phyloP scores from a whole-genome alignment of 371 early-diverging fungal species.

The Catenaria anguillulae region DNA sequence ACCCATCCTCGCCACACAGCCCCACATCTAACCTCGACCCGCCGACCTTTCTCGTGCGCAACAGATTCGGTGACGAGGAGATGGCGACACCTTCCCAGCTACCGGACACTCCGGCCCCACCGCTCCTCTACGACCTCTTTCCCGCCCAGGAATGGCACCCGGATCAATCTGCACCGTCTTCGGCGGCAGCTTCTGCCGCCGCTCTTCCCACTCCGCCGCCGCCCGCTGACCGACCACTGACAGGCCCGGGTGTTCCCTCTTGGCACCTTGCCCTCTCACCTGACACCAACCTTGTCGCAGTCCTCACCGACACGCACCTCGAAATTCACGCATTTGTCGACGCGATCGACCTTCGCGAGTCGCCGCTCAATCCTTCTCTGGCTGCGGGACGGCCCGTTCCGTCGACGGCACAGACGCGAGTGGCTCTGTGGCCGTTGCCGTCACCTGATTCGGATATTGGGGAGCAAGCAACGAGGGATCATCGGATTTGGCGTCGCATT shows the following conservation, averaged over 20 bases:
- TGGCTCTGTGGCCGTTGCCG: background rate
- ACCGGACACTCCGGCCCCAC: too few species aligned
- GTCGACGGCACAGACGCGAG: background rate
- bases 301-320: background rate
- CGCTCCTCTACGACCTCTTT: background rate
- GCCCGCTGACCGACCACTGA: too few species aligned
- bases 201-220: background rate
- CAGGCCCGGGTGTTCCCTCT: background rate
- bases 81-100: too few species aligned
- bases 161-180: background rate
- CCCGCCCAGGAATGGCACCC: background rate
- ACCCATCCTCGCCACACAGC: too few species aligned
- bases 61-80: too few species aligned
- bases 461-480: background rate
- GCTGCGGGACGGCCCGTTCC: too few species aligned
- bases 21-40: too few species aligned
- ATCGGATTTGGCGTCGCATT: background rate
- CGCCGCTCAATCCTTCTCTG: too few species aligned
- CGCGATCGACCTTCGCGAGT: background rate
- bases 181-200: background rate
- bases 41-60: too few species aligned
- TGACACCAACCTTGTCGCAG: background rate
- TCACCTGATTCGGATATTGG: background rate
- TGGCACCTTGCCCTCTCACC: background rate
- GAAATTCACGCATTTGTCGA: background rate